phyloP scores from a whole-genome alignment of 169 alveolate genomes.

The Miamiensis avidus region DNA sequence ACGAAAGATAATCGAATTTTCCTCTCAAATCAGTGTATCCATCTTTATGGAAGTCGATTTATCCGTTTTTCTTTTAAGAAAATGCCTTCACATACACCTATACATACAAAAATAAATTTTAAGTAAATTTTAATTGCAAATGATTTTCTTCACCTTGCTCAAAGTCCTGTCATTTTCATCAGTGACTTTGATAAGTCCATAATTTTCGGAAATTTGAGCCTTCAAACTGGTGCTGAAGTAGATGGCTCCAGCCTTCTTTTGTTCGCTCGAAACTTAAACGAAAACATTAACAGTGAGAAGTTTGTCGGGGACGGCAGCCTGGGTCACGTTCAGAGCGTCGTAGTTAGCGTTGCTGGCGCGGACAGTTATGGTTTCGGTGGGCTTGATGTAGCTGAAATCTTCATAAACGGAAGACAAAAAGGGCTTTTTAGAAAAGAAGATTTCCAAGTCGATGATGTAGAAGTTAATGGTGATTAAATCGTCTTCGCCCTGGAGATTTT shows the following conservation, averaged over 20 bases:
- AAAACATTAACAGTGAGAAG: constrained; percentile 58
- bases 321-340: constrained; percentile 30
- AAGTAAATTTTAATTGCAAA: not conserved
- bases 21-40: constrained; percentile 90
- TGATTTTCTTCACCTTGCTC: not conserved
- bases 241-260: constrained; percentile 58
- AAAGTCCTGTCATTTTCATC: constrained; percentile 60
- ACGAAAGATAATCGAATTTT: constrained; percentile 78
- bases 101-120: not conserved
- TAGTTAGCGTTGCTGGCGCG: constrained; percentile 23
- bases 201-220: constrained; percentile 57
- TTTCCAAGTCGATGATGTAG: constrained; percentile 73
- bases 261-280: constrained; percentile 65
- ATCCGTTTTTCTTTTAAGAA: constrained; percentile 52
- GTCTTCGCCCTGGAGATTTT: constrained; percentile 1
- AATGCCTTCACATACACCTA: constrained; percentile 80
- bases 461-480: constrained; percentile 44
- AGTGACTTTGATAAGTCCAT: constrained; percentile 74
- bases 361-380: constrained; percentile 14
- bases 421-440: constrained; percentile 74
- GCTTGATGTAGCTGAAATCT: constrained; percentile 68
- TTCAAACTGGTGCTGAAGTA: constrained; percentile 68
- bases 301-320: constrained; percentile 62
- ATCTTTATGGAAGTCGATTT: constrained; percentile 77
- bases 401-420: constrained; percentile 64